Percentiles rank a stretch among this genome's conserved stretches.
These are phyloP conservation scores for Acanthamoeba quina DNA, from an alignment of 208 protist genomes.

Conservation along the genomic window DNA sequence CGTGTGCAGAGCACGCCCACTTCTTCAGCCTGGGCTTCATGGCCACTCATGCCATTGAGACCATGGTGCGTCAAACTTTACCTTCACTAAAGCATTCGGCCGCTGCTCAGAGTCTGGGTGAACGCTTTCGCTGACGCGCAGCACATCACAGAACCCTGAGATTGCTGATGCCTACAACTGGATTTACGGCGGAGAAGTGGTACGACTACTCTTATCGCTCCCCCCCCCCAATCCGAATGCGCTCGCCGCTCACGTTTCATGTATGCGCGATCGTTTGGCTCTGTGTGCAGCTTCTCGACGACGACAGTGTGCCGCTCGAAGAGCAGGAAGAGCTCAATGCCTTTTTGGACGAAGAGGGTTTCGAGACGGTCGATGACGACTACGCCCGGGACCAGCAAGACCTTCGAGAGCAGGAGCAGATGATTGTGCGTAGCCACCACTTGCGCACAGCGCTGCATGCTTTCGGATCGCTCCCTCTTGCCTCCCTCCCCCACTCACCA, in stretches of 20 bases:
- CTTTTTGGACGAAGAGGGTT: not conserved
- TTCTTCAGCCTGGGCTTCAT: slow-evolving; percentile 48
- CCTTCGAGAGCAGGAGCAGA: not conserved
- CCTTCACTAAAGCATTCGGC: too few relatives aligned
- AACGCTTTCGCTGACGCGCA: not conserved
- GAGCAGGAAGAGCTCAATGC: not conserved
- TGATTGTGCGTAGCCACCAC: too few relatives aligned
- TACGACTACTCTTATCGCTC: not conserved
- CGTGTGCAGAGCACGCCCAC: not conserved
- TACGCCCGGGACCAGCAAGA: not conserved
- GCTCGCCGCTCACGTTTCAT: not conserved
- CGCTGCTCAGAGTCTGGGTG: not conserved
- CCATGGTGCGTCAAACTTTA: not conserved
- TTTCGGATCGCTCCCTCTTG: too few relatives aligned
- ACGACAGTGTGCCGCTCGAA: not conserved
- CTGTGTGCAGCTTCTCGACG: not conserved
- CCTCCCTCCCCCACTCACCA: too few relatives aligned
- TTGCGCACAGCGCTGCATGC: not conserved
- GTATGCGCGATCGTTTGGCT: not conserved
- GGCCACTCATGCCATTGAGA: slow-evolving; percentile 6
- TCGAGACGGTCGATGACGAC: not conserved
- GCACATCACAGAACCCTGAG: slow-evolving; percentile 10
- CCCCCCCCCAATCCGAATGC: not conserved
- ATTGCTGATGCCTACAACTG: slow-evolving; percentile 11
- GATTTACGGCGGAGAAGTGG: not conserved